Evolutionary conservation across 2,329 filamentous ascomycete genomes (phyloP), one percentile per base, ranked within the genome.

Genomic region (Westerdykella ornata): DNA sequence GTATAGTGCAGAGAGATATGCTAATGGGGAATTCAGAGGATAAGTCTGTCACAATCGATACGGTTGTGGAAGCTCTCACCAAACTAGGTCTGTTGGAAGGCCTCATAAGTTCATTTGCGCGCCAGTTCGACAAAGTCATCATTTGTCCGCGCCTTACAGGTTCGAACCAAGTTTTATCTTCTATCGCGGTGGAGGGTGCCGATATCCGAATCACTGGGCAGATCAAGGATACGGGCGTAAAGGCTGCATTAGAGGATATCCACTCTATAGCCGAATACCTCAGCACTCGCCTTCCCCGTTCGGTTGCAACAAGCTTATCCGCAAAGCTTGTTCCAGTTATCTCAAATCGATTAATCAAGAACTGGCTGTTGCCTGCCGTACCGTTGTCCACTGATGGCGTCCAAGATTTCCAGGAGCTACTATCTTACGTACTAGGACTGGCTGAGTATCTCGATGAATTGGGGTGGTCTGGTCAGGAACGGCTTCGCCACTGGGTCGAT

Each of bases 401-500:
- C 63, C 71, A 72, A 7, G 71, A 70, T 1, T 96, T 95, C 55
- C 81, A 94, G 54, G 69, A 71, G 1, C 76, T 81, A 5, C 75
- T 94, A n/a, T 72, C 77, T 30, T 71, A 77, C 32, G 78, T 87
- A 0, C 70, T 72, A 18, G 63, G 68, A 0, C 85, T 97, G 54
- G 84, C 82, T 39, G 67, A 73, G 5, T 73, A 72, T 1, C 67
- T 97, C 6, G 73, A 79, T 28, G 66, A 70, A 6, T 70, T 82
- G 14, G 74, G 77, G 0, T 90, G 86, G 74, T 72, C 74, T 13
- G 76, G 75, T 3, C 69, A 74, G 35, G 68, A 69, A 40, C 77
- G 82, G 22, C 68, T 98, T 29, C 73, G 78, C 34, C 80, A 86
- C 17, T 98, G 92, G 90, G 81, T 87, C 0, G 78, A 82, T 31